Conservation (phyloP, 495 filamentous ascomycete species). For the Penicillium verhagenii region DNA sequence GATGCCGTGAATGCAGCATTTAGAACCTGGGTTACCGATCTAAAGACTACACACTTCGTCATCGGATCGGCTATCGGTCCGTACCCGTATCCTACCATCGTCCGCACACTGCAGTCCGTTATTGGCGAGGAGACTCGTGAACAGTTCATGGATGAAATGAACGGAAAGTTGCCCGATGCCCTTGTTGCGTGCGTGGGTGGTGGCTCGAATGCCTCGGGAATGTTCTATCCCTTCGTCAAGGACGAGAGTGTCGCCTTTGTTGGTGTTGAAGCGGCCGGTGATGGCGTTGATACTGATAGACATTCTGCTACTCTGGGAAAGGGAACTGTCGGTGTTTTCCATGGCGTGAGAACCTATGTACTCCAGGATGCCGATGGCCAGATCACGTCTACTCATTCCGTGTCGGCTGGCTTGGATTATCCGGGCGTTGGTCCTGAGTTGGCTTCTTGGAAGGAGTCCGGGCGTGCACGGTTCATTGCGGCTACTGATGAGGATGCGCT, state of each 20-base stretch:
- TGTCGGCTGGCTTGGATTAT: conserved; percentile 93
- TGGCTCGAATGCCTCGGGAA: conserved; percentile 86
- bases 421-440: conserved; percentile 93
- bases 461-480: conserved; percentile 80
- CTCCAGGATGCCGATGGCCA: conserved; percentile 87
- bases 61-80: conserved; percentile 95
- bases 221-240: conserved; percentile 93
- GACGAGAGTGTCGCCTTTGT: conserved; percentile 83
- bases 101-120: conserved; percentile 92
- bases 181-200: conserved; percentile 96
- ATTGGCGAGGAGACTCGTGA: conserved; percentile 91
- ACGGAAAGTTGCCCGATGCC: conserved; percentile 86
- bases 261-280: conserved; percentile 62
- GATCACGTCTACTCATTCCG: conserved; percentile 87
- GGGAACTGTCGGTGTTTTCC: conserved; percentile 85
- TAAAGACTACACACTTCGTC: conserved; percentile 95
- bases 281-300: conserved; percentile 74
- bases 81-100: conserved; percentile 95
- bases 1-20: conserved; percentile 96
- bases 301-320: conserved; percentile 84
- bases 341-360: conserved; percentile 92
- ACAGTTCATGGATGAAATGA: conserved; percentile 71
- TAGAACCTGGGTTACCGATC: conserved; percentile 81
- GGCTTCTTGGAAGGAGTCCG: conserved; percentile 81
- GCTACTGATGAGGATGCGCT: conserved; percentile 93